Base-by-base conservation (phyloP, 2,329 filamentous ascomycete species). In the Cladobotryum mycophilum region DNA sequence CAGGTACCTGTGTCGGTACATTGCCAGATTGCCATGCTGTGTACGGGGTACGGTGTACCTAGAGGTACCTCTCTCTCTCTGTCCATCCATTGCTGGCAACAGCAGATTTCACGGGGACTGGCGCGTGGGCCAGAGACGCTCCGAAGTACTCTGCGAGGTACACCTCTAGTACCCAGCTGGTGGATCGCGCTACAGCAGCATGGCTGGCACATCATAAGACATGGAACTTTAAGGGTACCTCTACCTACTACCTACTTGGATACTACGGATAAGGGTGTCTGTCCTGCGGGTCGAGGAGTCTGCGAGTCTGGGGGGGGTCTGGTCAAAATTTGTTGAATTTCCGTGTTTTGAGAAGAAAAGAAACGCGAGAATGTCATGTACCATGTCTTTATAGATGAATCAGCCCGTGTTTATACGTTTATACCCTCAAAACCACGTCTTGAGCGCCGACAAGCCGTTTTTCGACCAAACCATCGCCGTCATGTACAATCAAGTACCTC, bases 1-100 rank as follows among this genome's bases (percentile, higher is more conserved):
- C 41, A 48, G 52, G 53, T 53, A 45, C 51, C 50, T 48, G 38
- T 45, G 38, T 44, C 45, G 43, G 49, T 52, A 54, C 49, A 51
- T 47, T 47, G 33, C 43, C 44, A 18, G 40, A 15, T 22, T 37
- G 45, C 13, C 37, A 9, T 40, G 36, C 36, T 38, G 36, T 38
- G 36, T 38, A n/a, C 14, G 20, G 38, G n/a, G n/a, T 12, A 41
- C 14, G 38, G 13, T 20, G 38, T 30, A 30, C 25, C 25, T 30
- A 11, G 5, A 38, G 14, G 36, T 38, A 38, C 36, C 36, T n/a
- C 36, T 20, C 43, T 46, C 49, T 20, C 47, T 35, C 12, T n/a
- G n/a, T n/a, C 22, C 5, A 5, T 15, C 41, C 20, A 41, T 17
- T 44, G 18, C 43, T 46, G 49, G 25, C 25, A 3, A 41, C 41